These are phyloP conservation scores for Taiozyma sp. DNA, from an alignment of 1,139 yeast genomes.

Conservation along the genomic window DNA sequence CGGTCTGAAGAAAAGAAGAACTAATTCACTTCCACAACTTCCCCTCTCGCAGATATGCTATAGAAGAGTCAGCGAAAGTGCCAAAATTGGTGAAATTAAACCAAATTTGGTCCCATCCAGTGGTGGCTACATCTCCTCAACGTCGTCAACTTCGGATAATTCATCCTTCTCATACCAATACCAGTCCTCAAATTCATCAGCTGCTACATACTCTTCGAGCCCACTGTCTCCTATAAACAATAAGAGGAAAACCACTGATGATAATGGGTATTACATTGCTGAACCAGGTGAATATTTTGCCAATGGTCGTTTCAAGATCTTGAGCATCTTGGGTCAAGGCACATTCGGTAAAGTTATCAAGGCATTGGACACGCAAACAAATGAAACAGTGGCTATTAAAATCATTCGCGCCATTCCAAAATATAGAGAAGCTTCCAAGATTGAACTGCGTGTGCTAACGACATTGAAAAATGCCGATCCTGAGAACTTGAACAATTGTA, in stretches of 20 bases:
- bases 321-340: slow-evolving; percentile 85
- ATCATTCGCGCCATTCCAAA: slow-evolving; percentile 79
- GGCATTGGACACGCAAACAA: slow-evolving; percentile 50
- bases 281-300: slow-evolving; percentile 58
- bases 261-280: slow-evolving; percentile 80
- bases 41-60: slow-evolving; percentile 42
- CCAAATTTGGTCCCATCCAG: slow-evolving; percentile 27
- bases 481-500: slow-evolving; percentile 62
- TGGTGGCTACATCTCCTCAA: slow-evolving; percentile 3
- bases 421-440: slow-evolving; percentile 81
- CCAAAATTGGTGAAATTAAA: slow-evolving; percentile 35
- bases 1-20: slow-evolving; percentile 47
- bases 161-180: slow-evolving; percentile 4
- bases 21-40: slow-evolving; percentile 68
- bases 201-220: slow-evolving; percentile 16
- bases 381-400: slow-evolving; percentile 80
- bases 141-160: slow-evolving; percentile 2
- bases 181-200: slow-evolving; percentile 13
- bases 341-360: slow-evolving; percentile 95
- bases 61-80: slow-evolving; percentile 25
- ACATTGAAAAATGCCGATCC: slow-evolving; percentile 73
- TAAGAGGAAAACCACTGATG: slow-evolving; percentile 38
- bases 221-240: slow-evolving; percentile 18
- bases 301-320: slow-evolving; percentile 60
- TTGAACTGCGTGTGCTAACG: slow-evolving; percentile 73